Evolutionary conservation across 2,329 filamentous ascomycete genomes (phyloP).

Genomic region (Stagonosporopsis vannaccii): DNA sequence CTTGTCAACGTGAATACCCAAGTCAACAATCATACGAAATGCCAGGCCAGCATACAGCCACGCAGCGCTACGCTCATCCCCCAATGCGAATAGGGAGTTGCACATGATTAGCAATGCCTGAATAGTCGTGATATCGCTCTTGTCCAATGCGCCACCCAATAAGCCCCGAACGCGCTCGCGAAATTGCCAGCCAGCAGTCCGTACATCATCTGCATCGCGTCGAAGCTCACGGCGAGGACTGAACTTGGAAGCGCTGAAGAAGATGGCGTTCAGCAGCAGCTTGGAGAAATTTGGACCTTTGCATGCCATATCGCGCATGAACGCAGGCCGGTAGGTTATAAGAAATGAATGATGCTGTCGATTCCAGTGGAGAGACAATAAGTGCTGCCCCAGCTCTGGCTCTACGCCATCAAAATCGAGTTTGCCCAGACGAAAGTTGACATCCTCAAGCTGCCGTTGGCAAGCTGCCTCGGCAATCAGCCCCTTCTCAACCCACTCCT

Average conservation of each 20-base stretch:
- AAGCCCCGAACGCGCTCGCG: conserved; percentile 57
- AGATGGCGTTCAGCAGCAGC: conserved; percentile 63
- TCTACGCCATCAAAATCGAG: conserved; percentile 65
- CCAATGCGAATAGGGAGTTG: conserved; percentile 58
- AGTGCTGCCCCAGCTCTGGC: conserved; percentile 60
- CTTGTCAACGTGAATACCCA: conserved; percentile 60
- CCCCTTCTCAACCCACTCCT: conserved; percentile 55
- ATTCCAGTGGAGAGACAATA: conserved; percentile 62
- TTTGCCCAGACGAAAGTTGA: conserved; percentile 56
- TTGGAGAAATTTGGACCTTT: conserved; percentile 65
- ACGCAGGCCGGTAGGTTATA: conserved; percentile 61
- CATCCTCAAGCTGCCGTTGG: conserved; percentile 59
- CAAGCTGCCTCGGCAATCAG: conserved; percentile 58
- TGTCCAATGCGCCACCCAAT: conserved; percentile 56
- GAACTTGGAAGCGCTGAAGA: conserved; percentile 58
- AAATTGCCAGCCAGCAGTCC: conserved; percentile 59
- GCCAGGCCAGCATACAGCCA: conserved; percentile 67
- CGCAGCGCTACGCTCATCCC: conserved; percentile 60
- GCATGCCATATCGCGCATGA: conserved; percentile 56
- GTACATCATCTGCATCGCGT: conserved; percentile 54
- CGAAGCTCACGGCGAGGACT: conserved; percentile 57
- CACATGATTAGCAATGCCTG: conserved; percentile 62
- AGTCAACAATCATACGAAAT: conserved; percentile 63
- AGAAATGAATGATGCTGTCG: conserved; percentile 60
- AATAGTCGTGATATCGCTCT: conserved; percentile 62